Base-by-base conservation (phyloP, 495 filamentous ascomycete species). In the Aspergillus campestris region DNA sequence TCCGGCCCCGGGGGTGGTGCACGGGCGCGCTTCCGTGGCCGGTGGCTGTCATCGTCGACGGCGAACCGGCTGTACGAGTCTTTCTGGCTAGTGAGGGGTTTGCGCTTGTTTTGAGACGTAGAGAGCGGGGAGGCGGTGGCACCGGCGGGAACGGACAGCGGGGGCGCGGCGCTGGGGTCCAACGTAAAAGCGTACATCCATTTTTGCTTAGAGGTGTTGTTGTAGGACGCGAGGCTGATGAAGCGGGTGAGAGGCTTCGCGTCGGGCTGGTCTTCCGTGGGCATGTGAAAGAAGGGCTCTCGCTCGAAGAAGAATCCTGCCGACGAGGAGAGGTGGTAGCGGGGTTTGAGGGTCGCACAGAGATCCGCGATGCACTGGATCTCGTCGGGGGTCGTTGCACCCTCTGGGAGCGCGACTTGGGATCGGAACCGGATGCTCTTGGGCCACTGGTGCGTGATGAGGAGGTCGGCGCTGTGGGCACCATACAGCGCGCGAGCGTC, bases 131-230 rank as follows among this genome's bases (percentile, higher is more conserved):
- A 83, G 24, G 76, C 69, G 8, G 89, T 95, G 55, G 79, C 74
- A 8, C 84, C 86, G 0, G 58, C 43, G 0, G 89, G 88, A 9
- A 87, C 61, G 2, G 67, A 70, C 11, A 73, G 50, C 8, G 78
- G 57, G 3, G 72, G 54, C 1, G 84, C 76, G 10, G 75, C 71
- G 18, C 74, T 70, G n/a, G 81, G 77, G 43, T 82, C 77, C 7
- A 96, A 66, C 6, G 75, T 76, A 63, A 98, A 98, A 10, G 92
- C 92, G 56, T 94, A 95, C 60, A 95, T 80, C 40, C 85, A 83
- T 69, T 95, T 95, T 38, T 84, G 79, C 59, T 88, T 89, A 3
- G 67, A 63, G 0, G 71, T 42, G 57, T 91, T 94, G 39, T 77
- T 82, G 59, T 75, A 88, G 5, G 83, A 71, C 2, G 86, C 91